Base-by-base conservation (phyloP, 192 early-diverging fungal genomes). In the Powellomyces hirtus region DNA sequence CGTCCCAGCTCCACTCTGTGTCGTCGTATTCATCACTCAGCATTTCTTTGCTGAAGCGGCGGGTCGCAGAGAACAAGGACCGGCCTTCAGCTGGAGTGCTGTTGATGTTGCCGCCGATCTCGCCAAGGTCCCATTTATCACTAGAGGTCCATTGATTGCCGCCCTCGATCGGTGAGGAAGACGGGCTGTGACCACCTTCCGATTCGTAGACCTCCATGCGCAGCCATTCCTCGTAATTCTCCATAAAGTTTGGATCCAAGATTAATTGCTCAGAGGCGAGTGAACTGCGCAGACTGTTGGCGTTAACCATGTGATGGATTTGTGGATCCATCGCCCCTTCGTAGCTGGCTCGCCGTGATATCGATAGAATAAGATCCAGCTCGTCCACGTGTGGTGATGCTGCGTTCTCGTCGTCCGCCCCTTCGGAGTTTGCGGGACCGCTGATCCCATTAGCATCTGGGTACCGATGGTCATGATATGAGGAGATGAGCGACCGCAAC, bases 181-280 rank as follows among this genome's bases (percentile, higher is more conserved):
- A 38, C 1, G 59, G 59, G 35, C 35, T 38, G 7, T 36, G 18
- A 4, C n/a, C 8, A 4, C 4, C 4, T 1, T 62, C 59, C 14
- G 69, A 5, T 13, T 65, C 68, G 45, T 66, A 75, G 13, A 75
- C 62, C 38, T 75, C 74, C n/a, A 36, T 36, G 24, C 40, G 55
- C 27, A 75, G 27, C 90, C 90, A 91, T 34, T 84, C 76, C 60
- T 89, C 79, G 60, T 89, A 91, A 44, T 89, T 84, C 27, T 79
- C 72, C 59, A 78, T 77, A 64, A 90, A 91, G 16, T 77, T 76
- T 1, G 66, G 70, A 46, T 90, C 90, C 40, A 89, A 57, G 31
- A 24, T 49, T 36, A 71, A 34, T 18, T 35, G 69, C 18, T 71
- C 69, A 59, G 68, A 77, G 22, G 67, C 70, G n/a, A n/a, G n/a